Evolutionary conservation across 257 asterid species (phyloP), one percentile per base, ranked within the genome.

Genomic region (Nicotiana tabacum): DNA sequence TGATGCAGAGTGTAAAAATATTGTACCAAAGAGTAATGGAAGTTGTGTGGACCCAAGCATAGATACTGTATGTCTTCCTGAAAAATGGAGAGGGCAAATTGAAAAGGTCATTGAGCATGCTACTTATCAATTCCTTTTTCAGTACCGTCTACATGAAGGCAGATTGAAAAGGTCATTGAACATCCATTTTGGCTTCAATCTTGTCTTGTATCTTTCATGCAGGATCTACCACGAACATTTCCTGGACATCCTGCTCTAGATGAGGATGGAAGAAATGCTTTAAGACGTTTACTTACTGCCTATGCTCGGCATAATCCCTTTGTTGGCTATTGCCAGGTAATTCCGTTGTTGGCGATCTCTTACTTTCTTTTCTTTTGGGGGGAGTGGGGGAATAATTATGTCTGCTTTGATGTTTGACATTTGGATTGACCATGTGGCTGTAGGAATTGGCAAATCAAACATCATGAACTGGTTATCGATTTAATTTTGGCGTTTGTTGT

Each of bases 231-330:
- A 84, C 93, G 98, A 81, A 95, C 98, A 21, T 93, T 93, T 90
- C 98, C 98, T 17, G 98, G 98, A 10, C 98, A 95, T 89, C 98
- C 98, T 80, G 98, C 98, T 84, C 81, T 95, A 77, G 98, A 93
- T 51, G 97, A 95, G 91, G 91, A 95, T 87, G 98, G 98, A 79
- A 90, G 98, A 88, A 93, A 92, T 90, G 98, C 98, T 83, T 87
- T 95, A 88, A 93, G 98, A 85, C 98, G 98, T 72, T 82, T 95
- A 82, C 98, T 95, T 83, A 92, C 95, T 11, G 98, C 98, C 80
- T 95, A 93, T 90, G 98, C 98, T 62, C 89, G 97, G 58, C 98
- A 95, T 84, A 95, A 95, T 87, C 98, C 98, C 60, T 88, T 95
- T 83, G 98, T 95, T 81, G 98, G 98, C 77, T 95, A 95, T 89